These are phyloP conservation scores for Penicillium bialowiezense DNA, from an alignment of 495 filamentous ascomycete genomes.

Conservation along the genomic window DNA sequence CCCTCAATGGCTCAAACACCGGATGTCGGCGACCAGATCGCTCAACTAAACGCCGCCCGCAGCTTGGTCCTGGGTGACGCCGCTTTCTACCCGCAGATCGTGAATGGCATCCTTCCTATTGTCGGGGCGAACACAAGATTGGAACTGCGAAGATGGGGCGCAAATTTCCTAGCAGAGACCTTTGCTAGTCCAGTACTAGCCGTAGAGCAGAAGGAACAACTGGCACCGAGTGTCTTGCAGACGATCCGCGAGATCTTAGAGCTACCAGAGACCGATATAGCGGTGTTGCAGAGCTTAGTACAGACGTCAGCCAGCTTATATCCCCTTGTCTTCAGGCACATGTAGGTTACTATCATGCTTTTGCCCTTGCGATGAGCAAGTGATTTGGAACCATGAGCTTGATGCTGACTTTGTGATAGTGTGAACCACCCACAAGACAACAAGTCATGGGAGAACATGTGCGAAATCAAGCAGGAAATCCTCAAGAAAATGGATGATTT, in stretches of 20 bases:
- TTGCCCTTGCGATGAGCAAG: background rate
- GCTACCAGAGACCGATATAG: constrained; percentile 66
- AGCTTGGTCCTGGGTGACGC: constrained; percentile 82
- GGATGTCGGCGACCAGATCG: constrained; percentile 67
- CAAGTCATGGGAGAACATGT: constrained; percentile 84
- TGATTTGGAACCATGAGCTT: too few species aligned
- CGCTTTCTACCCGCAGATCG: constrained; percentile 81
- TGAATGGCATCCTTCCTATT: constrained; percentile 85
- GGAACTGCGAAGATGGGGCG: constrained; percentile 90
- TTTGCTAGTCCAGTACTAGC: constrained; percentile 82
- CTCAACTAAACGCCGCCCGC: constrained; percentile 82
- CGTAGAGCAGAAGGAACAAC: constrained; percentile 68
- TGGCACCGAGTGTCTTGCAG: constrained; percentile 70
- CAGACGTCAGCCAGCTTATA: constrained; percentile 88
- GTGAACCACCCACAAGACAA: constrained; percentile 77
- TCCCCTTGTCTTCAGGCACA: constrained; percentile 84
- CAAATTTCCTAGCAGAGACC: constrained; percentile 93
- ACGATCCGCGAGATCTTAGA: constrained; percentile 71
- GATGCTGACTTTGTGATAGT: constrained; percentile 42
- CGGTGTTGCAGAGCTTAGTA: constrained; percentile 73
- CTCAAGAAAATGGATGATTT: constrained; percentile 85
- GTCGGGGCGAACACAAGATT: constrained; percentile 70
- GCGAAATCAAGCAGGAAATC: constrained; percentile 83
- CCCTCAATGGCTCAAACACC: constrained; percentile 42
- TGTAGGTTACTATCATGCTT: constrained; percentile 60